Conservation (phyloP, 257 asterid genomes). For the Lycium ferocissimum region DNA sequence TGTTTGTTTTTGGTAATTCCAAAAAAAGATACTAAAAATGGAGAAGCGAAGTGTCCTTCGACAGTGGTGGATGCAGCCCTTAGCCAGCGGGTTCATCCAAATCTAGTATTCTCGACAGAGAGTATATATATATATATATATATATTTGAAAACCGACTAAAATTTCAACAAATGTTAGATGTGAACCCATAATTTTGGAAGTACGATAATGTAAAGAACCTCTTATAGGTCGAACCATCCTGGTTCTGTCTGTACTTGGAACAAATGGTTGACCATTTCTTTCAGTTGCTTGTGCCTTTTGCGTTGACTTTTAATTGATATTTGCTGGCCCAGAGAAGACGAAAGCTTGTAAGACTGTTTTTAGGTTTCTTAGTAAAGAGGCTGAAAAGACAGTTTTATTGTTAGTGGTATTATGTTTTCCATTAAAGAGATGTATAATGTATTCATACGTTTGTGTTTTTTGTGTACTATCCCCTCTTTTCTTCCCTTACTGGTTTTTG, state of each 20-base stretch:
- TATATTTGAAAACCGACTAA: background rate
- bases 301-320: background rate
- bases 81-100: background rate
- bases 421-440: background rate
- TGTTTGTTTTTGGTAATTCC: too few relatives aligned
- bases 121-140: background rate
- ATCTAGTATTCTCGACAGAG: background rate
- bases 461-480: background rate
- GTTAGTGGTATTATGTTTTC: slow-evolving; percentile 11
- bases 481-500: background rate
- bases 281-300: slow-evolving; percentile 1
- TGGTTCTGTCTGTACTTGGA: background rate
- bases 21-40: too few relatives aligned
- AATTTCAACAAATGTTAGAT: background rate
- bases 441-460: background rate
- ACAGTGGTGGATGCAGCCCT: background rate
- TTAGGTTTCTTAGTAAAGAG: background rate
- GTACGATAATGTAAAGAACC: background rate
- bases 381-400: background rate
- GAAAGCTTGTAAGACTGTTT: background rate
- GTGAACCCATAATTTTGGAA: background rate
- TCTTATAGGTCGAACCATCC: background rate
- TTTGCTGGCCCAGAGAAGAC: slow-evolving; percentile 6
- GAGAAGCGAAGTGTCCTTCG: too few relatives aligned
- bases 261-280: background rate